Base-by-base conservation (phyloP, 805 yeast genomes). In the Saturnispora saitoi region DNA sequence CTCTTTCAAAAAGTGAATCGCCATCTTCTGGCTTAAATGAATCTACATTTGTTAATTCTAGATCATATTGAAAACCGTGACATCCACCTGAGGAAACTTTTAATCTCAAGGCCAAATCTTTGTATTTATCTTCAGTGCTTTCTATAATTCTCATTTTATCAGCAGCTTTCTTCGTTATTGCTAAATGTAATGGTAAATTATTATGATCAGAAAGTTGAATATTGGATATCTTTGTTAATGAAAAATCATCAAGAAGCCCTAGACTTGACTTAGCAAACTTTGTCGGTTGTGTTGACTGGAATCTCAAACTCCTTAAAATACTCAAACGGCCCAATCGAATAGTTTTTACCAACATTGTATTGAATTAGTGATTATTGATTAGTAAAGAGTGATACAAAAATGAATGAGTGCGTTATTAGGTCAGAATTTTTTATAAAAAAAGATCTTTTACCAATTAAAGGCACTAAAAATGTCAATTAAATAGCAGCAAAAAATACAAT, bases 31-130 rank as follows among this genome's bases (percentile, higher is more conserved):
- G 62, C 4, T 65, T 54, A 42, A 52, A 63, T 9, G 62, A 60
- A 2, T 55, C 49, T 22, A 65, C 65, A 30, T 66, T 64, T 0
- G 66, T 73, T 41, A 93, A 71, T 47, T 79, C 75, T 59, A 93
- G 69, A 54, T 83, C 76, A 61, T 93, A 93, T 65, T 93, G 98
- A 66, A 87, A 93, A 17, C 99, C 99, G 64, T 93, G 99, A 63
- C 99, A 93, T 1, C 99, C 99, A 9, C 99, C 99, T 59, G 95
- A 84, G 57, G 89, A 96, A 9, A 93, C 97, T 11, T 73, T 69
- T 3, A 91, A 78, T 45, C 84, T 70, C 17, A 91, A 68, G 0
- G 88, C 87, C n/a, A 80, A 58, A 31, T 78, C 68, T 0, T 79
- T 77, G 47, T 81, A 75, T 8, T 68, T 55, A 48, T 86, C 95